These are phyloP conservation scores for Microcyclosporella mali DNA, from an alignment of 2,329 filamentous ascomycete species.

Conservation along the genomic window DNA sequence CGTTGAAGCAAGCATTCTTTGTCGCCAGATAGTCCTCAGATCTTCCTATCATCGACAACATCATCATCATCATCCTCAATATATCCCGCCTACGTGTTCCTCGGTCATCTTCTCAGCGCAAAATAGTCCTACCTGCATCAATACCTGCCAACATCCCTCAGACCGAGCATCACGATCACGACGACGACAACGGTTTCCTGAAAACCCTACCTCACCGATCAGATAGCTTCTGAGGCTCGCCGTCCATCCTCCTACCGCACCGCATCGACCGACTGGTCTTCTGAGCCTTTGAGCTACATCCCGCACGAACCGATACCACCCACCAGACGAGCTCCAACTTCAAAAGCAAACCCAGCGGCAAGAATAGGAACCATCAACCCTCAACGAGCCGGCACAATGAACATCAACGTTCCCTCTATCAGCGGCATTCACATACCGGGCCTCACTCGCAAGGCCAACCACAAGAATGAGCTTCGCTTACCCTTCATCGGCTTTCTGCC, in stretches of 20 bases:
- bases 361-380: not conserved
- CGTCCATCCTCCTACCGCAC: constrained; percentile 8
- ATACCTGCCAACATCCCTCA: not conserved
- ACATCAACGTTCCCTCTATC: constrained; percentile 32
- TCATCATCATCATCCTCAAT: constrained; percentile 1
- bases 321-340: constrained; percentile 1
- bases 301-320: not conserved
- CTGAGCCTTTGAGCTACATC: not conserved
- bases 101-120: not conserved
- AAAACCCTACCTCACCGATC: not conserved
- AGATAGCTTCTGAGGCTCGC: constrained; percentile 5
- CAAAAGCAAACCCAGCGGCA: not conserved
- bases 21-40: too few species aligned
- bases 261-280: not conserved
- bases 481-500: constrained; percentile 39
- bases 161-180: not conserved
- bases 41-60: not conserved
- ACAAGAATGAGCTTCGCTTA: constrained; percentile 34
- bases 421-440: constrained; percentile 26
- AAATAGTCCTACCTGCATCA: not conserved
- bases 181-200: not conserved
- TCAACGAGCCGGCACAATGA: constrained; percentile 28
- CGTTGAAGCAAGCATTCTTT: too few species aligned
- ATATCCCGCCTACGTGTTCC: constrained; percentile 1
- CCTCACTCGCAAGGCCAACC: constrained; percentile 2